Evolutionary conservation across 192 early-diverging fungal genomes (phyloP), one percentile per base, ranked within the genome.

Genomic region (Umbelopsis sp.): DNA sequence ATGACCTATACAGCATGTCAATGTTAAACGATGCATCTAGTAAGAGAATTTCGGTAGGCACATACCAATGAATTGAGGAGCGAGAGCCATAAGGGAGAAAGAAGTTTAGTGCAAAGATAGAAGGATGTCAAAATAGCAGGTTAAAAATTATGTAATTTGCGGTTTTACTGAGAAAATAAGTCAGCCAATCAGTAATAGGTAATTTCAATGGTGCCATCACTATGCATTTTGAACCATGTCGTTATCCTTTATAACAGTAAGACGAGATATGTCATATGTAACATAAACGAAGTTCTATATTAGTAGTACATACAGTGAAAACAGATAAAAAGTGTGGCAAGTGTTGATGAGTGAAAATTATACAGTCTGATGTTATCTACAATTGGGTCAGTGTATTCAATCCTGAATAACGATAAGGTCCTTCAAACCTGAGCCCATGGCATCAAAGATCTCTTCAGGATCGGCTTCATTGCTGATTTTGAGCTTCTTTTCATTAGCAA

Each of bases 401-500:
- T 62, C 56, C 31, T 62, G 56, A 5, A 62, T 31, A 26, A 62
- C 56, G 31, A 62, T 32, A 22, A 62, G 26, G 56, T 62, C 56
- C 34, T 62, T 62, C 12, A 62, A 26, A 7, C 56, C 31, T 29
- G 56, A 29, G 10, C 56, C 56, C 56, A 62, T 62, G 12, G 56
- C 56, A 62, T 62, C 56, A 29, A 62, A 62, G 56, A 20, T 14
- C 4, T 29, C 29, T 62, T 62, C 56, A 31, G 56, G 17, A 32
- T 62, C 56, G 34, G 31, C 29, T 26, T 62, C 56, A 16, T 62
- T 62, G 17, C 32, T 62, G 5, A 62, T 29, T 20, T 62, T 73
- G 24, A 98, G 79, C 66, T 91, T 89, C 74, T 94, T 90, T 78
- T 98, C 97, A 76, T 99, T 97, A 36, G 96, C 96, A 73, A 99